Conservation (phyloP, 331 rosid genomes). For the Rhamnella rubrinervis region DNA sequence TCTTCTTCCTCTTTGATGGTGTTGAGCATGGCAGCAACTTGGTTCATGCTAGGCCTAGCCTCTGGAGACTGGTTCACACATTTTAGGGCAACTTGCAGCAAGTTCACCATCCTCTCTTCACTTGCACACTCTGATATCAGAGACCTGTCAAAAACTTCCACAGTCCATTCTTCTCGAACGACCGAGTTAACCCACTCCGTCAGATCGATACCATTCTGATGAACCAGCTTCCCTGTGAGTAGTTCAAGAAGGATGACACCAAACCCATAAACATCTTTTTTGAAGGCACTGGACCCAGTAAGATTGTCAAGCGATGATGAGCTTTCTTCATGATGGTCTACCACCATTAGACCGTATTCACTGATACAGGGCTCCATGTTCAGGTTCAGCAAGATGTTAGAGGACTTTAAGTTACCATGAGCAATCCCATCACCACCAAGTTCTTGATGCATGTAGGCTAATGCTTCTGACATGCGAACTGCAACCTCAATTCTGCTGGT, state of each 20-base stretch:
- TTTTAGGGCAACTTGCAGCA: conserved; percentile 80
- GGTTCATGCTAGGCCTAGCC: conserved; percentile 70
- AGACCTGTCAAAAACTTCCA: conserved; percentile 70
- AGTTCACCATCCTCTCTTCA: conserved; percentile 75
- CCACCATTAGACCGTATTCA: conserved; percentile 61
- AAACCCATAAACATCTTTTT: conserved; percentile 60
- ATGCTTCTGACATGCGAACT: conserved; percentile 52
- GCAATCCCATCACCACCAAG: conserved; percentile 49
- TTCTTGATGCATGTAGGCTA: conserved; percentile 69
- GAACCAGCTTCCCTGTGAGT: conserved; percentile 69
- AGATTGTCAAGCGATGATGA: conserved; percentile 19
- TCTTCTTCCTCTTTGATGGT: conserved; percentile 77
- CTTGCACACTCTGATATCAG: conserved; percentile 60
- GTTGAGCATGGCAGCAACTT: conserved; percentile 63
- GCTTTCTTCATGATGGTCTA: conserved; percentile 20
- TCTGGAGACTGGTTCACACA: conserved; percentile 54
- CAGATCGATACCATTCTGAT: conserved; percentile 61
- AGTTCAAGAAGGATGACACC: conserved; percentile 83
- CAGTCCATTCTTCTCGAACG: conserved; percentile 85
- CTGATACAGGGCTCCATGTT: conserved; percentile 76
- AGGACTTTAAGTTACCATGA: conserved; percentile 78
- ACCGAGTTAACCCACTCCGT: conserved; percentile 73
- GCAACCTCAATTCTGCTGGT: conserved; percentile 60
- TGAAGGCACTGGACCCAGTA: conserved; percentile 22
- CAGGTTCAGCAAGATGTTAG: conserved; percentile 63